phyloP scores from a whole-genome alignment of 2,329 filamentous ascomycete genomes.

The Hypoxylon sp. region DNA sequence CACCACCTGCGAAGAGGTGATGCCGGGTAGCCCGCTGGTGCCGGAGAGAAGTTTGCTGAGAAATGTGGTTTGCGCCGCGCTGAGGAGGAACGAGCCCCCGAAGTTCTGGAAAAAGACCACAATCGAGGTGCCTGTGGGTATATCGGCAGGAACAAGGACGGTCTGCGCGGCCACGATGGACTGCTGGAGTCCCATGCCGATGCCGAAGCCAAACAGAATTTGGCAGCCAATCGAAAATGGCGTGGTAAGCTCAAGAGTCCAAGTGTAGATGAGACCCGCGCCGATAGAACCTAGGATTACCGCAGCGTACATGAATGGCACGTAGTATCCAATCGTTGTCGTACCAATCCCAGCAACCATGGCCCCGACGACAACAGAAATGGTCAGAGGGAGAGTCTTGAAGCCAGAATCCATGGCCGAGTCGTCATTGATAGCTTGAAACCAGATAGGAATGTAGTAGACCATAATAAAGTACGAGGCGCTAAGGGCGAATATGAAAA shows the following conservation, averaged over 20 bases:
- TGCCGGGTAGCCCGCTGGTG: too few species aligned
- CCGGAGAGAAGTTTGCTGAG: too few species aligned
- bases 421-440: conserved; percentile 30
- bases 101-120: not conserved
- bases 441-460: conserved; percentile 38
- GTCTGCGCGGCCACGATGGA: conserved; percentile 32
- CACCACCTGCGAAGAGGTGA: too few species aligned
- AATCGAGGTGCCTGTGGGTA: not conserved
- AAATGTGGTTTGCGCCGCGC: too few species aligned
- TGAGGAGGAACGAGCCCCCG: not conserved
- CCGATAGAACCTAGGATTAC: conserved; percentile 15
- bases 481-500: not conserved
- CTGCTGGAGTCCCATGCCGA: conserved; percentile 29
- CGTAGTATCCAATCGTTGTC: conserved; percentile 41
- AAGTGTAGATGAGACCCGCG: conserved; percentile 25
- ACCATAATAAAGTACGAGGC: not conserved
- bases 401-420: conserved; percentile 21
- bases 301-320: conserved; percentile 35
- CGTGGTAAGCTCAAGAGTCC: not conserved
- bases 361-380: too few species aligned
- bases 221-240: conserved; percentile 27
- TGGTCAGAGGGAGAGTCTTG: too few species aligned
- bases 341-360: conserved; percentile 31
- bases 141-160: not conserved
- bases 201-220: conserved; percentile 29